Base-by-base conservation (phyloP, 495 filamentous ascomycete genomes). In the Talaromyces nanjingensis region DNA sequence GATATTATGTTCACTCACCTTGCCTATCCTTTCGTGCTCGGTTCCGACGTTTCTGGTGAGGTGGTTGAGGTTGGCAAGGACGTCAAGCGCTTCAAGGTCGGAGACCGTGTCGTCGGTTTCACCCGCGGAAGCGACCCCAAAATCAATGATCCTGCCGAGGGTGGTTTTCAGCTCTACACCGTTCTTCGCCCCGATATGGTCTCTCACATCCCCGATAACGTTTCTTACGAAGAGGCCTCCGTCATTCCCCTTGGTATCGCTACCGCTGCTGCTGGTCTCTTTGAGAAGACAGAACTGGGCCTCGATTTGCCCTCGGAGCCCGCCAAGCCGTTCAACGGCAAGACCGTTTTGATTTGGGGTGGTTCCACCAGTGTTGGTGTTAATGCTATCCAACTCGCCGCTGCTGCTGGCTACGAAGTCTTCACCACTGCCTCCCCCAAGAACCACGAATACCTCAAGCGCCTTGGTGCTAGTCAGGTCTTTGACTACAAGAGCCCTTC, bases 321-420 rank as follows among this genome's bases (percentile, higher is more conserved):
- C 8, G 47, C 61, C 24, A 63, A 63, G n/a, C 61, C 61, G 1
- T 42, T 29, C 6, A 63, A 53, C 11, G 61, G 61, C 11, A 63
- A 63, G 61, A 63, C 61, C 9, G 20, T 79, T 14, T 63, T 83
- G 22, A 65, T 83, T 56, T 84, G 81, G 82, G 83, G 82, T 2
- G 83, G 69, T 3, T 68, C 78, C 45, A 78, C 74, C 59, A 81
- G 75, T 60, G 70, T 83, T 8, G 79, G 80, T 1, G 72, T 66
- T 8, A 63, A 71, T 42, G 69, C 74, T 1, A 66, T 84, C 12
- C 83, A 84, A 61, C 53, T 69, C 4, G 81, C 78, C 1, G 73
- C 68, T 37, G 39, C 67, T 6, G 24, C 78, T 6, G 81, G 81
- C 6, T 81, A 76, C 52, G 73, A 67, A 2, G 74, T 83, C 6